phyloP scores from a whole-genome alignment of 2,329 filamentous ascomycete species.

The Apiospora malaysiana region DNA sequence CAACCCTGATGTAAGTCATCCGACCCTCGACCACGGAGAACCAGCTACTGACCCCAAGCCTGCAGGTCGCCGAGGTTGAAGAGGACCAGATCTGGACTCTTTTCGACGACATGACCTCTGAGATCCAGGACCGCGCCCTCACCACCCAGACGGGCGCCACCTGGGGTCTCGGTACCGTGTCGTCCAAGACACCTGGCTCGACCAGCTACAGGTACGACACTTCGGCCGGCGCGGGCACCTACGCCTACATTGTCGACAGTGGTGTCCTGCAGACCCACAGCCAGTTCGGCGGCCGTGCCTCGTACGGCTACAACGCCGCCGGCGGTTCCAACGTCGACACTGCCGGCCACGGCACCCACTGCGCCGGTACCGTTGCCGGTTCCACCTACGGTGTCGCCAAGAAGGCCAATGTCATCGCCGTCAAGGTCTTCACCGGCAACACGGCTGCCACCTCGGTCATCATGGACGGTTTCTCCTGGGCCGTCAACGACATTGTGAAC shows the following conservation, averaged over 20 bases:
- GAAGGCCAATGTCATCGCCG: constrained; percentile 44
- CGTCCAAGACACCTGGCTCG: constrained; percentile 42
- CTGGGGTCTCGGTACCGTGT: constrained; percentile 55
- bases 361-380: constrained; percentile 51
- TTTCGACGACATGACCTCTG: constrained; percentile 23
- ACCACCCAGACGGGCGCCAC: constrained; percentile 43
- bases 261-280: constrained; percentile 53
- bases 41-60: too few relatives aligned
- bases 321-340: constrained; percentile 44
- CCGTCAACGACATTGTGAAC: constrained; percentile 51
- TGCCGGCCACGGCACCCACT: constrained; percentile 54
- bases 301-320: constrained; percentile 38
- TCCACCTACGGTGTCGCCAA: constrained; percentile 53
- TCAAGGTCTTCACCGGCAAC: constrained; percentile 49
- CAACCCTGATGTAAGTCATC: constrained; percentile 38
- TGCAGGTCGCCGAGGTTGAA: constrained; percentile 38
- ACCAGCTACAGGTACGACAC: constrained; percentile 49
- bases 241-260: constrained; percentile 60
- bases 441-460: constrained; percentile 34
- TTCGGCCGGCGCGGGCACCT: constrained; percentile 47
- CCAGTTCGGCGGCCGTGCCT: constrained; percentile 49
- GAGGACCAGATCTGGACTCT: constrained; percentile 34
- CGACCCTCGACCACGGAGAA: too few relatives aligned
- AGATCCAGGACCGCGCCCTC: constrained; percentile 32
- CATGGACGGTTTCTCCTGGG: constrained; percentile 43